A percentile compares a stretch with the other conserved stretches of the same genome.
Evolutionary conservation across 2,329 filamentous ascomycete species (phyloP).

Genomic region (Didymella lethalis): DNA sequence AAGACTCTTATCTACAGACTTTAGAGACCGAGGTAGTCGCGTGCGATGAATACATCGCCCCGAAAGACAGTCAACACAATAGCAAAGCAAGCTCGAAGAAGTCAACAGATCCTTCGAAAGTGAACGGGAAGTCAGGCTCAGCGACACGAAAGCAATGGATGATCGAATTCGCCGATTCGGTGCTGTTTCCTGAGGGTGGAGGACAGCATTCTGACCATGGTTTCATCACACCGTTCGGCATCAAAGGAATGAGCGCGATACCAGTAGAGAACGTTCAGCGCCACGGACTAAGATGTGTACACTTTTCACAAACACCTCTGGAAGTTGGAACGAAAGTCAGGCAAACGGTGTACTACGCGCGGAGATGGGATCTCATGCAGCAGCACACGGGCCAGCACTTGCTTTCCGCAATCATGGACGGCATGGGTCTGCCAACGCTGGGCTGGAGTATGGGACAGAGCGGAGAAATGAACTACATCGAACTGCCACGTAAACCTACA

Average conservation of each 20-base stretch:
- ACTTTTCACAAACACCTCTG: constrained; percentile 91
- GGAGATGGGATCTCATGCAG: constrained; percentile 48
- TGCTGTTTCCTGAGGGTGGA: constrained; percentile 47
- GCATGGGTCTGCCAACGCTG: constrained; percentile 40
- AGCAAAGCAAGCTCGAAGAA: constrained; percentile 42
- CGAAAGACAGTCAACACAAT: constrained; percentile 25
- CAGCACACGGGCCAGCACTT: constrained; percentile 48
- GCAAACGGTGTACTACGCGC: constrained; percentile 40
- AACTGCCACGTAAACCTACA: constrained; percentile 41
- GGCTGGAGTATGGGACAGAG: constrained; percentile 44
- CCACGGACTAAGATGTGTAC: constrained; percentile 66
- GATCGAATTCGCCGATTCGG: constrained; percentile 44
- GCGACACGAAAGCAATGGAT: constrained; percentile 35
- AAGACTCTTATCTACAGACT: constrained; percentile 42
- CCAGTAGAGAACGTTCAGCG: constrained; percentile 43
- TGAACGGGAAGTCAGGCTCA: constrained; percentile 15
- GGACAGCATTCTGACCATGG: constrained; percentile 47
- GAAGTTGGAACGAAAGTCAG: constrained; percentile 65
- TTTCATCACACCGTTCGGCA: constrained; percentile 33
- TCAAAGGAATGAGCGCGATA: constrained; percentile 27
- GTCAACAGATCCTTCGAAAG: constrained; percentile 35
- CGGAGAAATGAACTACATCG: constrained; percentile 48
- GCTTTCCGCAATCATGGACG: constrained; percentile 46
- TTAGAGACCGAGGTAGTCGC: constrained; percentile 45
- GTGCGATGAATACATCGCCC: constrained; percentile 39